Base-by-base conservation (phyloP, 2,329 filamentous ascomycete genomes). In the Helotiales sp. region DNA sequence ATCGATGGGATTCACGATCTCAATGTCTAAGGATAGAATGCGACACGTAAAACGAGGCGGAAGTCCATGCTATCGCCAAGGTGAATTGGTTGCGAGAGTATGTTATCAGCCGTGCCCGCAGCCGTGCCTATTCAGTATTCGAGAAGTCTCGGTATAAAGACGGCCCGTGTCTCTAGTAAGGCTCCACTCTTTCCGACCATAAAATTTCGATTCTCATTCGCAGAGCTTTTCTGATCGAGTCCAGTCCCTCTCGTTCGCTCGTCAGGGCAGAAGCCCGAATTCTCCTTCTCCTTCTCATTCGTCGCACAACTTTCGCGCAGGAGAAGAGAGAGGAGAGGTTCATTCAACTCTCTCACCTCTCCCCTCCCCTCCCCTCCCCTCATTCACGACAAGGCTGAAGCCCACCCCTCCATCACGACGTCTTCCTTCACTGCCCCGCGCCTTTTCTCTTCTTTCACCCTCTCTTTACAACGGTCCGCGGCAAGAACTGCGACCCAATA, bases 391-490 rank as follows among this genome's bases (percentile, higher is more conserved):
- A 72, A 73, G 72, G 71, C 75, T 75, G 65, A 66, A 60, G 68
- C 6, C 70, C 34, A 63, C 71, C 69, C n/a, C 32, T 57, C 22
- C 52, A 10, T 69, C 72, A 77, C 74, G 69, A 72, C 74, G 71
- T 75, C 73, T 67, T 62, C 69, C 70, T 75, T 73, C 70, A 69
- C 68, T 71, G 68, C 74, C 69, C 73, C 75, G 73, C 81, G 79
- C 78, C 79, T 78, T 75, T 81, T 83, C 82, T 82, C 79, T 80
- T 81, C 78, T 79, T 77, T 82, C 77, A 78, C 80, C 78, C 81
- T 85, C 82, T 82, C 82, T 78, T 82, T 83, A 80, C 83, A 72
- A 74, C 77, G 80, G 74, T 77, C 79, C 70, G 80, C 82, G 79
- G 82, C 82, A 82, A 82, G 81, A 74, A 81, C 82, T 82, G 81